These are phyloP conservation scores for Hyphodiscus sp. DNA, from an alignment of 2,329 filamentous ascomycete species.

Conservation along the genomic window DNA sequence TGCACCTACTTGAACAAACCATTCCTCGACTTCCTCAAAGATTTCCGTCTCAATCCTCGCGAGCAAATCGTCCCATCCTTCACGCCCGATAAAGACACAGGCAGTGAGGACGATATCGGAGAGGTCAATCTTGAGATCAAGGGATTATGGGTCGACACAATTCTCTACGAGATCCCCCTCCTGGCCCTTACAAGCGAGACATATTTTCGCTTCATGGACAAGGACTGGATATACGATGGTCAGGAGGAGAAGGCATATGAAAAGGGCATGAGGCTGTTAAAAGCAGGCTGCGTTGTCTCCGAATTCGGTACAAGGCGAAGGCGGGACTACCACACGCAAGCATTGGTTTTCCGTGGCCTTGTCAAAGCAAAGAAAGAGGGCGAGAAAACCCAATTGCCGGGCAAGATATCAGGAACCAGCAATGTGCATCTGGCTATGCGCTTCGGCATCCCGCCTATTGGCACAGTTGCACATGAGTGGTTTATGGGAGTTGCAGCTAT, in stretches of 20 bases:
- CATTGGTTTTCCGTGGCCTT: slow-evolving; percentile 84
- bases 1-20: slow-evolving; percentile 73
- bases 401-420: slow-evolving; percentile 80
- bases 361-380: slow-evolving; percentile 69
- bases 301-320: slow-evolving; percentile 89
- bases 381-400: slow-evolving; percentile 55
- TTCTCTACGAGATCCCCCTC: slow-evolving; percentile 94
- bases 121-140: slow-evolving; percentile 71
- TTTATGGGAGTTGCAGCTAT: slow-evolving; percentile 98
- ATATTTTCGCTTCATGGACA: slow-evolving; percentile 96
- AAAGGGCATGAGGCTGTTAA: slow-evolving; percentile 72
- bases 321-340: slow-evolving; percentile 91
- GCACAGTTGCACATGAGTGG: slow-evolving; percentile 95
- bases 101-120: slow-evolving; percentile 60
- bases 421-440: slow-evolving; percentile 98
- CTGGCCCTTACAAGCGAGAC: slow-evolving; percentile 89
- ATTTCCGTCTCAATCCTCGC: slow-evolving; percentile 73
- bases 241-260: slow-evolving; percentile 79
- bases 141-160: slow-evolving; percentile 88
- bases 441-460: slow-evolving; percentile 75
- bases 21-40: slow-evolving; percentile 76
- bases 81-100: slow-evolving; percentile 48
- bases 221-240: slow-evolving; percentile 80
- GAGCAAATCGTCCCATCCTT: slow-evolving; percentile 67
- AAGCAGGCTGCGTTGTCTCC: slow-evolving; percentile 81